Base-by-base conservation (phyloP, 176 grass and related monocot genomes). In the Musa itinerans region DNA sequence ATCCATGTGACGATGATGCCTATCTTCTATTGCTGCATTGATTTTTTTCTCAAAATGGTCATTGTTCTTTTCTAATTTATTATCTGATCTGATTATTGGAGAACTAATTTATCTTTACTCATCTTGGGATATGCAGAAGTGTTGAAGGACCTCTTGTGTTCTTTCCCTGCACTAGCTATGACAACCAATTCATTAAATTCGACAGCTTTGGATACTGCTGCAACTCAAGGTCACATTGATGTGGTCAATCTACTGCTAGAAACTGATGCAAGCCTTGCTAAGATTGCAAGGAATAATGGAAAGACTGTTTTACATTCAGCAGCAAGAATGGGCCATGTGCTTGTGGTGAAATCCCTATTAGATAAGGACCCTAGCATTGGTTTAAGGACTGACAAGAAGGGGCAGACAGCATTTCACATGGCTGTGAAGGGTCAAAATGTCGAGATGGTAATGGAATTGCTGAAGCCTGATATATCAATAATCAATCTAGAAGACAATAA, bases 391-490 rank as follows among this genome's bases (percentile, higher is more conserved):
- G 75, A 77, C 52, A 77, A 66, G 75, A 77, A 77, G 61, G 61
- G 75, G 21, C 75, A 77, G 75, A 65, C 75, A 26, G 75, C 75
- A 77, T 52, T 77, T 53, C 75, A 77, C 75, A 77, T 77, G 75
- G 75, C 75, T 65, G 75, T 65, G 21, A 77, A 77, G 61, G 75
- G 75, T 11, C 58, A 77, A 50, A 77, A 77, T 66, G 75, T 77
- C 26, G 75, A 66, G 12, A 77, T 77, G 1, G 48, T 77, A 52
- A 63, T 52, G 50, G 75, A 59, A 53, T 52, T 77, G 61, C 20
- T 77, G 75, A 65, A 77, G 43, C 75, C 75, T 65, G 75, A 77
- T 17, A 15, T 1, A 16, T 65, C 75, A 25, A 53, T 77, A 25
- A 65, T 77, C 48, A 50, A 77, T 64, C 53, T 77, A 20, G 75